A percentile compares a stretch with the other conserved stretches of the same genome.
phyloP scores from a whole-genome alignment of 306 rosid species.

The Gastrolobium bilobum region DNA sequence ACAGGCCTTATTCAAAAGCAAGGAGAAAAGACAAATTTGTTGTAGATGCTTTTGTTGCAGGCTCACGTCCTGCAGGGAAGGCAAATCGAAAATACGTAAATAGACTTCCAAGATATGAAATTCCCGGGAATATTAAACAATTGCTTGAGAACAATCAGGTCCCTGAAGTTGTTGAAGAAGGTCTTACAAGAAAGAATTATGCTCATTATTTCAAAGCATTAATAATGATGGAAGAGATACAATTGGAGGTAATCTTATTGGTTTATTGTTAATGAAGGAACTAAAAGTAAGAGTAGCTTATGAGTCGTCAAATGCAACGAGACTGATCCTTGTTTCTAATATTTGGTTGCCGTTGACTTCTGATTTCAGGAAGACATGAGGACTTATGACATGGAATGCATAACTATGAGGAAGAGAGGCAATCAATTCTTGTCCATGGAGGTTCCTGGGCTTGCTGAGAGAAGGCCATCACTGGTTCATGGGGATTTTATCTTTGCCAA shows the following conservation, averaged over 20 bases:
- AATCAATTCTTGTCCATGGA: slow-evolving; percentile 66
- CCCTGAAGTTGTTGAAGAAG: slow-evolving; percentile 67
- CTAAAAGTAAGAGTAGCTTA: slow-evolving; percentile 12
- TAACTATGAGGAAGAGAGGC: slow-evolving; percentile 65
- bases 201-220: slow-evolving; percentile 65
- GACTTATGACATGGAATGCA: slow-evolving; percentile 70
- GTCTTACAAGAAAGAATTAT: slow-evolving; percentile 66
- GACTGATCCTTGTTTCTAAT: slow-evolving; percentile 39
- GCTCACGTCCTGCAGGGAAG: slow-evolving; percentile 59
- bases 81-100: slow-evolving; percentile 48
- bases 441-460: slow-evolving; percentile 97
- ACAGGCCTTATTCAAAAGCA: slow-evolving; percentile 67
- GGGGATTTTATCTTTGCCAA: slow-evolving; percentile 79
- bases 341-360: slow-evolving; percentile 39
- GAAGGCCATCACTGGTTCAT: slow-evolving; percentile 92
- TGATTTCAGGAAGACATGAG: slow-evolving; percentile 87
- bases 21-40: slow-evolving; percentile 64
- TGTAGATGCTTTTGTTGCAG: slow-evolving; percentile 55
- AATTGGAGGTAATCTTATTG: slow-evolving; percentile 73
- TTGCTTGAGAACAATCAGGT: slow-evolving; percentile 63
- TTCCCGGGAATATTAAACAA: slow-evolving; percentile 67
- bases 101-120: slow-evolving; percentile 75
- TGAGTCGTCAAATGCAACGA: neutral
- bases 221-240: slow-evolving; percentile 89
- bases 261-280: slow-evolving; percentile 24